These are phyloP conservation scores for Durusdinium trenchii DNA, from an alignment of 73 alveolate species.

Conservation along the genomic window DNA sequence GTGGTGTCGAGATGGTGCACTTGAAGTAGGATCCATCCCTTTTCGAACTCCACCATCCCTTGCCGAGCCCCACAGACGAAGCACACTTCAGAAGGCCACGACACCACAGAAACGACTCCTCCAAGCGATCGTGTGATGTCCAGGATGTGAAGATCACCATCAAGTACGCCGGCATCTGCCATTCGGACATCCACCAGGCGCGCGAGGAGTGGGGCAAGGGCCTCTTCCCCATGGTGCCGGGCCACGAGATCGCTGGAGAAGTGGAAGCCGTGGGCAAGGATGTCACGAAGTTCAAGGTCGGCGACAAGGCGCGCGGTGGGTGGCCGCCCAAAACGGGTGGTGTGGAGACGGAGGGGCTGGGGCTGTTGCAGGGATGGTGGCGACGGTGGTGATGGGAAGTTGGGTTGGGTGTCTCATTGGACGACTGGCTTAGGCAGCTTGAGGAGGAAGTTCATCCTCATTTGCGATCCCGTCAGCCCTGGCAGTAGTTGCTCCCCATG, in stretches of 20 bases:
- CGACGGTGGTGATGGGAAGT: not conserved
- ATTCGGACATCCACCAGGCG: conserved; percentile 85
- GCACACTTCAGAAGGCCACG: too few relatives aligned
- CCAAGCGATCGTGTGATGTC: too few relatives aligned
- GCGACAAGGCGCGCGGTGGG: conserved; percentile 93
- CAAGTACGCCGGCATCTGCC: conserved; percentile 91
- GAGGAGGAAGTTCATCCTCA: not conserved
- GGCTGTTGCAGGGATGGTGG: not conserved
- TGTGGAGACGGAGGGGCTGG: not conserved
- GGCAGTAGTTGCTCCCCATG: too few relatives aligned
- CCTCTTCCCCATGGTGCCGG: conserved; percentile 96
- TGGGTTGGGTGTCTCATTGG: not conserved
- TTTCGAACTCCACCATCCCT: too few relatives aligned
- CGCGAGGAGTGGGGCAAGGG: conserved; percentile 76
- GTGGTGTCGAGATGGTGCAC: too few relatives aligned
- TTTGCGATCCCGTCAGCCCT: too few relatives aligned
- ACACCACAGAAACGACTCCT: too few relatives aligned
- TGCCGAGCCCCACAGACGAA: too few relatives aligned
- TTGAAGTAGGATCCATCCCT: too few relatives aligned
- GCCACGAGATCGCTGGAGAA: conserved; percentile 96
- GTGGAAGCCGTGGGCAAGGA: conserved; percentile 94
- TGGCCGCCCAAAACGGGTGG: not conserved
- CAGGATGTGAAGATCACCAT: conserved; percentile 74
- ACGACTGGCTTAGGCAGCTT: not conserved
- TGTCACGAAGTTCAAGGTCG: conserved; percentile 96